Evolutionary conservation across 768 basidiomycete species (phyloP), one percentile per base, ranked within the genome.

Genomic region (Termitomyces sp.): DNA sequence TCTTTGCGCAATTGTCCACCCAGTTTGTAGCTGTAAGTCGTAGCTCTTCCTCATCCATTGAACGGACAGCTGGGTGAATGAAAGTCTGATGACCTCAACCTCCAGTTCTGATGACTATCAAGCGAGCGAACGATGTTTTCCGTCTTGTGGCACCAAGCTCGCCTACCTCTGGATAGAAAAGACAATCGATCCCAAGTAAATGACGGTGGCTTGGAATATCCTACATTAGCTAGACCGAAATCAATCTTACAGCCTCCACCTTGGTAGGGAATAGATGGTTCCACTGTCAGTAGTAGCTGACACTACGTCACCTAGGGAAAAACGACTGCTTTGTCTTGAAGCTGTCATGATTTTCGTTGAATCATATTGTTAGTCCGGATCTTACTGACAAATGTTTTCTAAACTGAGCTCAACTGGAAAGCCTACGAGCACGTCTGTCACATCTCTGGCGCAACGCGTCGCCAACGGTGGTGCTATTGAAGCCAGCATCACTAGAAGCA

Each of bases 301-400:
- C 16, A 47, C 2, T 48, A 18, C 9, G 16, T 20, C n/a, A 12
- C 22, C 13, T 15, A 59, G 58, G 54, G 34, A 71, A 70, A 47
- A 69, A 74, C 54, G 73, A 70, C 49, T 82, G 82, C 9, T 83
- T 84, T 65, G n/a, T n/a, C n/a, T n/a, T n/a, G n/a, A 79, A 82
- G 59, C 64, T 72, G n/a, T n/a, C 27, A 51, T 36, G 49, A 22
- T 20, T 33, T 34, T 15, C 7, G 49, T 36, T 51, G 18, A 15
- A 36, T 36, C 49, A n/a, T 36, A 22, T 15, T n/a, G 20, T 16
- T 15, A 20, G n/a, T 13, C 20, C 6, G 1, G 13, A 36, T 15
- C 15, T 27, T 15, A 27, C 27, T 47, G 2, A 34, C 12, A 22
- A 34, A 22, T 51, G 12, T 6, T 7, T 36, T 22, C 33, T 16